Conservation (phyloP, 106 monocot species). For the Acorus calamus region DNA sequence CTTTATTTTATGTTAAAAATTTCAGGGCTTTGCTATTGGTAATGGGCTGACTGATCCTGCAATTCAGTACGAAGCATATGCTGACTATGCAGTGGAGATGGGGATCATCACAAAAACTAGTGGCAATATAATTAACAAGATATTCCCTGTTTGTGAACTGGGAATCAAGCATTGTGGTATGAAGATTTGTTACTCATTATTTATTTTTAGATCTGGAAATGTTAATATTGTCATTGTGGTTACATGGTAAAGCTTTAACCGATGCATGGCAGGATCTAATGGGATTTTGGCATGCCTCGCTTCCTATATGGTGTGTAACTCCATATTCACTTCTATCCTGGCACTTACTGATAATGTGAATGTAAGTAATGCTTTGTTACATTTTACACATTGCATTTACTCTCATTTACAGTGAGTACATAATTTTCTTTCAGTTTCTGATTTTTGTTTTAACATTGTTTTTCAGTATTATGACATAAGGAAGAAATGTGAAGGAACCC, state of each 20-base stretch:
- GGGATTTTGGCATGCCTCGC: slow-evolving; percentile 44
- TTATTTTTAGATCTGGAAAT: background rate
- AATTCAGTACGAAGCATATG: slow-evolving; percentile 44
- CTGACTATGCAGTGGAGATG: slow-evolving; percentile 44
- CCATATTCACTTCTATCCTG: slow-evolving; percentile 54
- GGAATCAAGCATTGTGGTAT: slow-evolving; percentile 34
- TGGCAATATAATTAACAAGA: slow-evolving; percentile 22
- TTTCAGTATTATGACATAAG: slow-evolving; percentile 49
- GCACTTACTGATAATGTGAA: slow-evolving; percentile 47
- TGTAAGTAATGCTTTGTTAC: slow-evolving; percentile 12
- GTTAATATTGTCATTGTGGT: background rate
- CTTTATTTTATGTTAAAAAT: too few species aligned
- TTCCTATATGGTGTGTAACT: slow-evolving; percentile 48
- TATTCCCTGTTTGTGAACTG: slow-evolving; percentile 31
- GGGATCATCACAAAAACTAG: slow-evolving; percentile 28
- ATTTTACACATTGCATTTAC: background rate
- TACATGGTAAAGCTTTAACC: background rate
- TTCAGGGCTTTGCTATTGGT: slow-evolving; percentile 46
- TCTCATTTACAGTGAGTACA: background rate
- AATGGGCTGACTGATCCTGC: slow-evolving; percentile 44
- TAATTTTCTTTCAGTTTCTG: background rate
- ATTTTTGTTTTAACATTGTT: background rate
- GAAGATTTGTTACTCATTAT: background rate
- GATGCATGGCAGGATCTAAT: slow-evolving; percentile 22
- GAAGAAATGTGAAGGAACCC: slow-evolving; percentile 37